These are phyloP conservation scores for Xylariales sp. DNA, from an alignment of 2,329 filamentous ascomycete species.

Conservation along the genomic window DNA sequence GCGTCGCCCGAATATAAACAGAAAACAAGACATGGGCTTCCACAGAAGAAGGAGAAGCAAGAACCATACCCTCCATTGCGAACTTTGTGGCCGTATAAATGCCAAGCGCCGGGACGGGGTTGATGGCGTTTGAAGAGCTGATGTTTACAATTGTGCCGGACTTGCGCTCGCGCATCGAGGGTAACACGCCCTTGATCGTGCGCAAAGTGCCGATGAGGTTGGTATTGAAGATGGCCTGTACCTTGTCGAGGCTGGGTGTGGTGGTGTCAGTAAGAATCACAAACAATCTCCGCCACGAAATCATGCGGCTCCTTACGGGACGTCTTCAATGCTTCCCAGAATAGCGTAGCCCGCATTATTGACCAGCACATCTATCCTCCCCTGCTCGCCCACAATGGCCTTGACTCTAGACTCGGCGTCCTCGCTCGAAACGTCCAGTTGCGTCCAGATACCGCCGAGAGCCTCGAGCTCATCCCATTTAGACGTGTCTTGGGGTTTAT, in stretches of 20 bases:
- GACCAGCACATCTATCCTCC: conserved; percentile 43
- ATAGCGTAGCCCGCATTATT: conserved; percentile 45
- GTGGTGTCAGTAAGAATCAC: conserved; percentile 19
- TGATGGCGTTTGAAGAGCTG: conserved; percentile 38
- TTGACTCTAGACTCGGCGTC: conserved; percentile 41
- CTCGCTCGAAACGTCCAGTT: conserved; percentile 41
- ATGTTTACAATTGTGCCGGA: conserved; percentile 49
- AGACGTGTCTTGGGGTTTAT: conserved; percentile 34
- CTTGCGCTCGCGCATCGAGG: conserved; percentile 45
- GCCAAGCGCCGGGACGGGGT: conserved; percentile 38
- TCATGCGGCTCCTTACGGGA: conserved; percentile 32
- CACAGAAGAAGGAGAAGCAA: background rate
- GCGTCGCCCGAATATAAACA: background rate
- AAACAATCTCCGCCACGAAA: background rate
- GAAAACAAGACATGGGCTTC: background rate
- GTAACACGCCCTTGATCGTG: conserved; percentile 43
- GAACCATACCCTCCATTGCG: conserved; percentile 41
- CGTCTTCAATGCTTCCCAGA: conserved; percentile 42
- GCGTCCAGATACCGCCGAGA: conserved; percentile 44
- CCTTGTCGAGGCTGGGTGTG: conserved; percentile 38
- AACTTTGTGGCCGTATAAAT: conserved; percentile 43
- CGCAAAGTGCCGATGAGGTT: conserved; percentile 45
- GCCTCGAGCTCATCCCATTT: conserved; percentile 42
- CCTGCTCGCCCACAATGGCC: conserved; percentile 38
- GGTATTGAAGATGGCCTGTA: conserved; percentile 43